Evolutionary conservation across 108 stramenopile genomes (phyloP).

Genomic region (Nannochloropsis granulata): DNA sequence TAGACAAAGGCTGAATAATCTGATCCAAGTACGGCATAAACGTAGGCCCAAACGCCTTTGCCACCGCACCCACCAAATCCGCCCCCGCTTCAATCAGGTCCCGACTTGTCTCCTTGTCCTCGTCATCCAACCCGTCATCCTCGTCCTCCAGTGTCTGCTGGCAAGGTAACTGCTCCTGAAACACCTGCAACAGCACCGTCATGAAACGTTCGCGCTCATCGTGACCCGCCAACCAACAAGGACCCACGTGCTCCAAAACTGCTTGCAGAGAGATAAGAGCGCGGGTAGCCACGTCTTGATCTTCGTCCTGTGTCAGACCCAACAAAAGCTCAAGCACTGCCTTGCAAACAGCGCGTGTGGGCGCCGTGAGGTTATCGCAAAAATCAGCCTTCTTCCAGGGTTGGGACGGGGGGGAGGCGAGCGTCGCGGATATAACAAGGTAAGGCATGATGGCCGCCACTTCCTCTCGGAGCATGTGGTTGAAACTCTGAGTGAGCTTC

Average conservation of each 20-base stretch:
- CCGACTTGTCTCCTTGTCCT: slow-evolving; percentile 54
- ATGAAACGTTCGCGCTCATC: neutral
- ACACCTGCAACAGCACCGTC: neutral
- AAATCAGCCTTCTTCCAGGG: neutral
- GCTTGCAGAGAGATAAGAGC: neutral
- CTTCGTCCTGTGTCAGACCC: neutral
- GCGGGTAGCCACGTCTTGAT: neutral
- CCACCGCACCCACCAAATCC: slow-evolving; percentile 64
- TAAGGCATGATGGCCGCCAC: neutral
- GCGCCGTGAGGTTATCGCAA: neutral
- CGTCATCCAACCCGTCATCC: slow-evolving; percentile 61
- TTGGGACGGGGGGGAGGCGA: neutral
- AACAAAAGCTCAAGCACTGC: neutral
- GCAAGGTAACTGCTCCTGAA: neutral
- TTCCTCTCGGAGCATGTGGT: neutral
- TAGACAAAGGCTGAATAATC: slow-evolving; percentile 19
- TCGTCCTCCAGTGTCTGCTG: neutral
- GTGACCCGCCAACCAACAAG: neutral
- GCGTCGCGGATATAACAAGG: neutral
- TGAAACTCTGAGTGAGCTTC: neutral
- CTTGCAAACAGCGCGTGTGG: neutral
- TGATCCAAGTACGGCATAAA: neutral
- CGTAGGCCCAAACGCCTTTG: slow-evolving; percentile 56
- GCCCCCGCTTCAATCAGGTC: neutral
- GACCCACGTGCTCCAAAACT: neutral